Evolutionary conservation across 495 filamentous ascomycete genomes (phyloP).

Genomic region (Choiromyces venosus): DNA sequence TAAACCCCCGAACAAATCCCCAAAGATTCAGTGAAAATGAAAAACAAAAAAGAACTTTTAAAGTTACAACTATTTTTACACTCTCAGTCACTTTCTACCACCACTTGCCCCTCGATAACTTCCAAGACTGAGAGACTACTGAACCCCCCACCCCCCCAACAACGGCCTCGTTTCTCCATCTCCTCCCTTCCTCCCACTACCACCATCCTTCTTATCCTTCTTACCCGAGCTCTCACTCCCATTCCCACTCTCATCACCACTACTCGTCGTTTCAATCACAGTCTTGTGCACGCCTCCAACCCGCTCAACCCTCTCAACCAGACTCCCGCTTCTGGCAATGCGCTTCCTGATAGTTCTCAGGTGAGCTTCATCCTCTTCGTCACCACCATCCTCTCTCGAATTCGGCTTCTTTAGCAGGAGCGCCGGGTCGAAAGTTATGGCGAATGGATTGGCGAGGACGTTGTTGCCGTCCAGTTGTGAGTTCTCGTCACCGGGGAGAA

Average conservation of each 20-base stretch:
- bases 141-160: constrained; percentile 7
- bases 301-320: constrained; percentile 37
- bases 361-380: neutral
- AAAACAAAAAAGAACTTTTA: neutral
- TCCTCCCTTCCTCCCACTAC: neutral
- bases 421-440: neutral
- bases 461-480: neutral
- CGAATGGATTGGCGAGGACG: neutral
- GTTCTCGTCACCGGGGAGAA: neutral
- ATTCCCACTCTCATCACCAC: constrained; percentile 14
- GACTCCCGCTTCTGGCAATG: constrained; percentile 38
- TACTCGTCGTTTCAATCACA: constrained; percentile 42
- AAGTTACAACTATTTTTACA: constrained; percentile 1
- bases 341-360: constrained; percentile 16
- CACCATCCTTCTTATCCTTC: neutral
- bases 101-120: neutral
- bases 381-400: neutral
- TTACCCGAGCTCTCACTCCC: neutral
- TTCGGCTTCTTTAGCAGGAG: neutral
- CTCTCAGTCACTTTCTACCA: too few relatives aligned
- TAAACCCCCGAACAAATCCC: too few relatives aligned
- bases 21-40: too few relatives aligned
- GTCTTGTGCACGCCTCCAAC: constrained; percentile 37
- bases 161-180: constrained; percentile 24
- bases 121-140: neutral